Conservation (phyloP, 306 rosid genomes). For the Styphnolobium japonicum region DNA sequence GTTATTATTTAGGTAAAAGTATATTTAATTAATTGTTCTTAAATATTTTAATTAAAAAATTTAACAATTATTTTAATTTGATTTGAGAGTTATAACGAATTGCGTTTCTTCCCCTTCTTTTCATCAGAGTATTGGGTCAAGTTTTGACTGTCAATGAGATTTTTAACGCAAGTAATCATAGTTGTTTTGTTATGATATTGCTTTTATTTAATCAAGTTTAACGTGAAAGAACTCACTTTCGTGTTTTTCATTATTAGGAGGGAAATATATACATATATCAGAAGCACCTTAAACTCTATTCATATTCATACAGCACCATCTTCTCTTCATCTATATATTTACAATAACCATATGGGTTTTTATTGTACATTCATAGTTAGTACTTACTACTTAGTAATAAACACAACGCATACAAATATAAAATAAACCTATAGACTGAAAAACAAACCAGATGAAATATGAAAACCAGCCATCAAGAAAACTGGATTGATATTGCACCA, state of each 20-base stretch:
- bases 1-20: neutral
- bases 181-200: neutral
- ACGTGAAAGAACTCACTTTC: neutral
- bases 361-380: neutral
- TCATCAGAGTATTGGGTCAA: neutral
- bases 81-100: too few species aligned
- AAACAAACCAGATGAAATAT: neutral
- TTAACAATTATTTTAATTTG: too few species aligned
- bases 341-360: neutral
- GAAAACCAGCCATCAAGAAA: constrained; percentile 68
- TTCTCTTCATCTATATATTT: constrained; percentile 17
- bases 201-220: neutral
- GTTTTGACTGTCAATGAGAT: neutral
- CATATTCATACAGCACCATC: neutral
- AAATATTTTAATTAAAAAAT: neutral
- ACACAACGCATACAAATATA: neutral
- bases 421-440: constrained; percentile 17
- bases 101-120: neutral
- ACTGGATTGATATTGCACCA: constrained; percentile 62
- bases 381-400: neutral
- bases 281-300: neutral
- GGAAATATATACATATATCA: neutral
- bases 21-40: neutral
- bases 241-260: neutral
- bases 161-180: neutral